These are phyloP conservation scores for Trichoderma koningii DNA, from an alignment of 2,329 filamentous ascomycete species.

Conservation along the genomic window DNA sequence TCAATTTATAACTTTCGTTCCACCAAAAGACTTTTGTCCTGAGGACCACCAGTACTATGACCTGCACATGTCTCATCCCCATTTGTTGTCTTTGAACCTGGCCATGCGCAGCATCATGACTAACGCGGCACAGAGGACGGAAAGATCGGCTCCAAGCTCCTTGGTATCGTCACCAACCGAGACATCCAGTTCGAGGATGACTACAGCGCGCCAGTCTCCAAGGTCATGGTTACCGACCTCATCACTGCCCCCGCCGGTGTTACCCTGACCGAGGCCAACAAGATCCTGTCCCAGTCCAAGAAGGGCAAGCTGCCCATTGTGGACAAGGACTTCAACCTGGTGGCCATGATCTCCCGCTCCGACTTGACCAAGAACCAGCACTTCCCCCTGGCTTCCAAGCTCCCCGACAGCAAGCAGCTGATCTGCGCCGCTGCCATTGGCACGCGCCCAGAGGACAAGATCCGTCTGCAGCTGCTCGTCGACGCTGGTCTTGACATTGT, in stretches of 20 bases:
- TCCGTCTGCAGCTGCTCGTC: slow-evolving; percentile 80
- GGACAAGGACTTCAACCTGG: slow-evolving; percentile 78
- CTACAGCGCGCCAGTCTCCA: slow-evolving; percentile 69
- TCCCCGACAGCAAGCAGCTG: slow-evolving; percentile 95
- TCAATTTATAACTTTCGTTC: slow-evolving; percentile 99
- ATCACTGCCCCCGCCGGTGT: slow-evolving; percentile 84
- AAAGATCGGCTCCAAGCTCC: slow-evolving; percentile 89
- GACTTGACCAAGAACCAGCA: slow-evolving; percentile 98
- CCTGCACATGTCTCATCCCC: slow-evolving; percentile 30
- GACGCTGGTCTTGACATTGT: slow-evolving; percentile 96
- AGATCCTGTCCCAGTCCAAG: slow-evolving; percentile 90
- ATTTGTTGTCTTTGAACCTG: not conserved
- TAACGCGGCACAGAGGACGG: slow-evolving; percentile 68
- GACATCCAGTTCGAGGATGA: slow-evolving; percentile 96
- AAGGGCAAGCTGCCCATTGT: slow-evolving; percentile 98
- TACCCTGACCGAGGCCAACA: slow-evolving; percentile 84
- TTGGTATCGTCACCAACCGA: slow-evolving; percentile 96
- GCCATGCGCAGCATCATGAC: slow-evolving; percentile 23
- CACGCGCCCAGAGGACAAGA: slow-evolving; percentile 90
- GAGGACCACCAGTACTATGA: slow-evolving; percentile 62
- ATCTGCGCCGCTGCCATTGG: slow-evolving; percentile 95
- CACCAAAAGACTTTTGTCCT: slow-evolving; percentile 91
- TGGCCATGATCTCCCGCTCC: slow-evolving; percentile 90
- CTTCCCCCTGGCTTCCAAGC: slow-evolving; percentile 94
- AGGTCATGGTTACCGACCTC: slow-evolving; percentile 94